Evolutionary conservation across 2,329 filamentous ascomycete species (phyloP).

Genomic region (Pleomassaria siparia): DNA sequence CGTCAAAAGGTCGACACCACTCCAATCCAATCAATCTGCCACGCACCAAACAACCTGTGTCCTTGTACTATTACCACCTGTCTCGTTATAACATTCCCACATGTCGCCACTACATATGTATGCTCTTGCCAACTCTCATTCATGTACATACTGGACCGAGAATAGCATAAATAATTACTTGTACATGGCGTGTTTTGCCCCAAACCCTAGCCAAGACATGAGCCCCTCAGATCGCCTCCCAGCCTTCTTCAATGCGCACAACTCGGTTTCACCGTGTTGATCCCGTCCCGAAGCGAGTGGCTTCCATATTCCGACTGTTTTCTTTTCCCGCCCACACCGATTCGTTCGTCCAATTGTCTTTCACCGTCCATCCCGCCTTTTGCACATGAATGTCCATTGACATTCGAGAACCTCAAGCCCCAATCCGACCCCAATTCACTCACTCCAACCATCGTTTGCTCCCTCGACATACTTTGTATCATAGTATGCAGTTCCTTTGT

Average conservation of each 20-base stretch:
- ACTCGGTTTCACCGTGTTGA: not conserved
- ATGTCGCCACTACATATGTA: too few species aligned
- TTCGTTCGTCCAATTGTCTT: not conserved
- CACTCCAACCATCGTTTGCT: constrained; percentile 4
- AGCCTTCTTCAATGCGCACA: not conserved
- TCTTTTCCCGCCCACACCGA: not conserved
- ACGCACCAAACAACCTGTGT: constrained; percentile 14
- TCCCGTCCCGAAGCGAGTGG: constrained; percentile 2
- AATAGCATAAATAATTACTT: too few species aligned
- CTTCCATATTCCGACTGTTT: not conserved
- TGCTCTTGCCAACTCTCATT: not conserved
- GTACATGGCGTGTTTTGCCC: not conserved
- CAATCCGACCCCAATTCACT: too few species aligned
- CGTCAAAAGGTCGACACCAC: constrained; percentile 14
- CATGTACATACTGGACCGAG: too few species aligned
- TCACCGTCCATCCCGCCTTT: too few species aligned
- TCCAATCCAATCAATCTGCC: constrained; percentile 20
- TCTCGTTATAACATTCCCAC: too few species aligned
- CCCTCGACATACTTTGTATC: not conserved
- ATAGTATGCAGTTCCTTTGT: not conserved
- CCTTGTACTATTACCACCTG: too few species aligned
- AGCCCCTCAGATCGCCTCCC: not conserved
- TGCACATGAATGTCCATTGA: too few species aligned
- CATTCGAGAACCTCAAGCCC: too few species aligned
- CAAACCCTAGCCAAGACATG: constrained; percentile 22